Evolutionary conservation across 306 rosid species (phyloP).

Genomic region (Cucumis cinereus): DNA sequence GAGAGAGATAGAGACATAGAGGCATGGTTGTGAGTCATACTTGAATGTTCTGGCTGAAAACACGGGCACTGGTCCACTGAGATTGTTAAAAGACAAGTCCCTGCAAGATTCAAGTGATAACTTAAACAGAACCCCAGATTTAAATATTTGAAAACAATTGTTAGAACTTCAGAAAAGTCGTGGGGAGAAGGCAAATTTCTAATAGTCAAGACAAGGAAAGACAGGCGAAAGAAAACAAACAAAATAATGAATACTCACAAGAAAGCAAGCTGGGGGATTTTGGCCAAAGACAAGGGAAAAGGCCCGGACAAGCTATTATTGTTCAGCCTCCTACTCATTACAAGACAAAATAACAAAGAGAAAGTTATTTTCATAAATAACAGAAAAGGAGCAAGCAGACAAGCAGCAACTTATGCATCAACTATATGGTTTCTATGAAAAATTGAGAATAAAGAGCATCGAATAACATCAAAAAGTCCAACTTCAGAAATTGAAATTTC

Average conservation of each 20-base stretch:
- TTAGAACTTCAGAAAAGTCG: slow-evolving; percentile 2
- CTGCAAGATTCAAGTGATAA: slow-evolving; percentile 32
- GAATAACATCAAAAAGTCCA: background rate
- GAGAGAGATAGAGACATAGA: background rate
- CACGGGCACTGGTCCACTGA: slow-evolving; percentile 87
- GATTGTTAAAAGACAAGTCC: slow-evolving; percentile 96
- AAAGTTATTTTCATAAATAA: background rate
- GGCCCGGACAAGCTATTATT: slow-evolving; percentile 86
- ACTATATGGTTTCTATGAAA: background rate
- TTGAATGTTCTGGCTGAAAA: slow-evolving; percentile 83
- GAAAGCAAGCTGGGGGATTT: slow-evolving; percentile 82
- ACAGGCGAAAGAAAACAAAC: slow-evolving; percentile 14
- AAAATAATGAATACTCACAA: slow-evolving; percentile 64
- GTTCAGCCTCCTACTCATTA: slow-evolving; percentile 76
- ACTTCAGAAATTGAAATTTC: background rate
- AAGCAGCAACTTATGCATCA: background rate
- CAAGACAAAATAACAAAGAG: slow-evolving; percentile 22
- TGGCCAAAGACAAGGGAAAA: slow-evolving; percentile 65
- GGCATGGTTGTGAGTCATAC: slow-evolving; percentile 25
- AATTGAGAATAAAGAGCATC: background rate
- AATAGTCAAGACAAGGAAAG: background rate
- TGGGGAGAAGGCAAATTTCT: slow-evolving; percentile 11
- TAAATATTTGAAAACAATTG: slow-evolving; percentile 15
- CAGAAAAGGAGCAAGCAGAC: background rate
- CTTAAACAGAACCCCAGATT: slow-evolving; percentile 12